phyloP scores from a whole-genome alignment of 176 grass and related monocot species.

The Carex parvula region DNA sequence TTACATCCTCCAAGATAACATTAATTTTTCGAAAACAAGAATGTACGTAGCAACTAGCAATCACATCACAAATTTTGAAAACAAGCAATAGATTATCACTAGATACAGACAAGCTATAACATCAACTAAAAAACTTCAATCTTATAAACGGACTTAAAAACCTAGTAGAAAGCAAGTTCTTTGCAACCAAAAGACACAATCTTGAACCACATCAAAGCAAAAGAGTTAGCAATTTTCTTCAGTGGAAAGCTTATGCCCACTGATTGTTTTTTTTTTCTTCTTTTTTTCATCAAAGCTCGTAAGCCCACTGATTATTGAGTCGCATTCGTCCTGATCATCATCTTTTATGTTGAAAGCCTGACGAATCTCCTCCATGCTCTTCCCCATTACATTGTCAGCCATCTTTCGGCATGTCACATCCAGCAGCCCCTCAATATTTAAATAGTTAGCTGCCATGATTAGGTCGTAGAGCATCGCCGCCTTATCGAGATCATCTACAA shows the following conservation, averaged over 20 bases:
- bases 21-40: no score
- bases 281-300: no score
- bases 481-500: neutral
- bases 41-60: no score
- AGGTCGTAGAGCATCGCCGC: neutral
- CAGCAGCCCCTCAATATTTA: neutral
- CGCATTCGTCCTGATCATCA: neutral
- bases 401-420: neutral
- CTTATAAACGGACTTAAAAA: neutral
- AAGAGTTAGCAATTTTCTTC: neutral
- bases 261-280: no score
- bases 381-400: neutral
- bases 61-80: no score
- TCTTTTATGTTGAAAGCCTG: neutral
- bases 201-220: neutral
- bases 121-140: neutral
- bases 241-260: neutral
- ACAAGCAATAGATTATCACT: no score
- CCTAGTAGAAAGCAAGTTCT: neutral
- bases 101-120: no score
- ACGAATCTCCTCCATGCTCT: neutral
- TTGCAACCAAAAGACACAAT: neutral
- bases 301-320: neutral
- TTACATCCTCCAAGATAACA: no score
- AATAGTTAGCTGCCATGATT: neutral